Base-by-base conservation (phyloP, 108 stramenopile genomes). In the Pseudonitzschia multistriata region DNA sequence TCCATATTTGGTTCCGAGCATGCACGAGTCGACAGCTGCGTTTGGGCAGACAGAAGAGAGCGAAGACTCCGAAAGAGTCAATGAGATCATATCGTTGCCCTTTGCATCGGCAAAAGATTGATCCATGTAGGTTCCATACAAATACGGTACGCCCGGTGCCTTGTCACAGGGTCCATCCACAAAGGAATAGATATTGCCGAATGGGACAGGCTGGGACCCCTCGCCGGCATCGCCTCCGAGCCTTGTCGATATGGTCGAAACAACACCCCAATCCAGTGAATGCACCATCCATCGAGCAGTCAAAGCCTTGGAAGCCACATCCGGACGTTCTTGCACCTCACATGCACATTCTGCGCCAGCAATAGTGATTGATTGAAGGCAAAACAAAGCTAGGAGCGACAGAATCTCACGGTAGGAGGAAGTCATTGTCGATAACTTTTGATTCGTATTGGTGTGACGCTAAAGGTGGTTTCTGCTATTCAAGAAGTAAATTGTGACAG, bases 241-340 rank as follows among this genome's bases (percentile, higher is more conserved):
- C 11, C 77, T 64, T 30, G 74, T 57, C 0, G 77, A 79, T 37
- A 80, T 79, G 0, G 85, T 83, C 6, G 75, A 65, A 10, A 86
- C 56, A 19, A 80, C 77, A 5, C 85, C 85, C 81, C 81, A 86
- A 60, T 82, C 69, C 17, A 82, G 63, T 0, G 79, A 75, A 67
- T 83, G 82, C 5, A 80, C 82, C 85, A 86, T 82, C 85, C 85
- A 86, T 4, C 85, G 63, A 50, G 82, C 82, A n/a, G 78, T 75
- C 49, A 49, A 15, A 35, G 74, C 82, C 72, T 83, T 83, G 55
- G 78, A 50, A 3, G 30, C 3, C 10, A 54, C 36, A 56, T 74
- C 68, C 27, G 82, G 82, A 7, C 70, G 77, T 29, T 62, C 35
- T 10, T 45, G 2, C 15, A 78, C 40, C 53, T 40, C 48, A 34